Evolutionary conservation across 1,284 basidiomycete genomes (phyloP), one percentile per base, ranked within the genome.

Genomic region (Cryptococcus deneoformans): DNA sequence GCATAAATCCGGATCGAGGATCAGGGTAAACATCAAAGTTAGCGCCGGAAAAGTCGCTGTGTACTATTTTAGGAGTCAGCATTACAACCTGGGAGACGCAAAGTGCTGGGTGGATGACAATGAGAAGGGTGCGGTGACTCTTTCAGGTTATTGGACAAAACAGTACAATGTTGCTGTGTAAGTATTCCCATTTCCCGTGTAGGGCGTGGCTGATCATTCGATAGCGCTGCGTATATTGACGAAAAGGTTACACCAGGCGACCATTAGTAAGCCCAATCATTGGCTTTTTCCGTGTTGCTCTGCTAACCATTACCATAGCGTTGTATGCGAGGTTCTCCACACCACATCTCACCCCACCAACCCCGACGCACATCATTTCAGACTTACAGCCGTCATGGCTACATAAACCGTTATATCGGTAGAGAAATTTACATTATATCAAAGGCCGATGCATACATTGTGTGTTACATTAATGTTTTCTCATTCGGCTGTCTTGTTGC

Each of bases 101-200:
- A 66, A 65, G 43, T 79, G 78, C 62, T 79, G 78, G 78, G 72
- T 79, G 34, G 78, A 79, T 61, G 73, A 79, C 55, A 77, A 79
- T 52, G 72, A 74, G 43, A 50, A 54, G n/a, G 72, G 72, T 5
- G 77, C 71, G 2, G 69, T 69, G 14, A 60, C 53, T 12, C 56
- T 79, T 4, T 53, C 67, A 5, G 76, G 76, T 7, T 76, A 73
- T 62, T 79, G 77, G 78, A 57, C 65, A 29, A 64, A 66, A 46
- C 59, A 67, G 52, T 77, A 77, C 63, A 77, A 77, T 55, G 69
- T 72, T 40, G 75, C 73, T 16, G 67, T 66, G 69, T 77, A 52
- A 65, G 73, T 14, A 11, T 47, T 52, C 36, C 8, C 39, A 20
- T n/a, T 3, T 57, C 16, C 39, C 39, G 20, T 10, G 51, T 35